Percentiles rank a stretch among this genome's conserved stretches.
These are phyloP conservation scores for Effrenium voratum DNA, from an alignment of 73 alveolate species.

Conservation along the genomic window DNA sequence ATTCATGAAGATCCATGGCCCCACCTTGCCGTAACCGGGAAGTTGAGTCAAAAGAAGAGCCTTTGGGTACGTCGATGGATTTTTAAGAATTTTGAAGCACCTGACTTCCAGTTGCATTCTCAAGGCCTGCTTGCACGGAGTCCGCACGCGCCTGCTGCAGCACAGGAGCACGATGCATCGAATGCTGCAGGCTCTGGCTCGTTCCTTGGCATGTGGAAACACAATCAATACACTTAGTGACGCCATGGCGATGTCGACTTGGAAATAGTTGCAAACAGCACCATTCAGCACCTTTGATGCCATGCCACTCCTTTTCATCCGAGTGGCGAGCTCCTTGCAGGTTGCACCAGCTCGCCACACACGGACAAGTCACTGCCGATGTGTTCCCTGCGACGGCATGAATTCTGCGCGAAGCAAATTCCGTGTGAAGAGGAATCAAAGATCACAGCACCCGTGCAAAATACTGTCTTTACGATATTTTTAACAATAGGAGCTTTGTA, in stretches of 20 bases:
- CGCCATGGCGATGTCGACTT: neutral
- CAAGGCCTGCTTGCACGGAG: neutral
- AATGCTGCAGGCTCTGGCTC: neutral
- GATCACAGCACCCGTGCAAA: too few relatives aligned
- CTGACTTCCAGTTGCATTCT: neutral
- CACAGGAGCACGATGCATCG: constrained; percentile 33
- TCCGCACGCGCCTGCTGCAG: neutral
- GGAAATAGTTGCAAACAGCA: neutral
- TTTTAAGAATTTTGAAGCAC: neutral
- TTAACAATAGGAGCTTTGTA: too few relatives aligned
- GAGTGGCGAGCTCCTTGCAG: constrained; percentile 11
- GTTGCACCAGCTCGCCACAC: constrained; percentile 1
- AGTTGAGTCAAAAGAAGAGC: too few relatives aligned
- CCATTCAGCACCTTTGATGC: neutral
- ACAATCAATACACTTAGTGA: neutral
- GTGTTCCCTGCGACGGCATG: neutral
- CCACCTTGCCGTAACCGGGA: too few relatives aligned
- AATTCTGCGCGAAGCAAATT: too few relatives aligned
- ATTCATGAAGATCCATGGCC: too few relatives aligned
- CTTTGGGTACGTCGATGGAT: too few relatives aligned
- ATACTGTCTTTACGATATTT: too few relatives aligned
- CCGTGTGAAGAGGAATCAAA: too few relatives aligned
- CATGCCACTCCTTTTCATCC: neutral
- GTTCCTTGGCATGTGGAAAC: neutral
- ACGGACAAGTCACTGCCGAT: constrained; percentile 8